phyloP scores from a whole-genome alignment of 176 grass and related monocot genomes.

The Bonia amplexicaulis region DNA sequence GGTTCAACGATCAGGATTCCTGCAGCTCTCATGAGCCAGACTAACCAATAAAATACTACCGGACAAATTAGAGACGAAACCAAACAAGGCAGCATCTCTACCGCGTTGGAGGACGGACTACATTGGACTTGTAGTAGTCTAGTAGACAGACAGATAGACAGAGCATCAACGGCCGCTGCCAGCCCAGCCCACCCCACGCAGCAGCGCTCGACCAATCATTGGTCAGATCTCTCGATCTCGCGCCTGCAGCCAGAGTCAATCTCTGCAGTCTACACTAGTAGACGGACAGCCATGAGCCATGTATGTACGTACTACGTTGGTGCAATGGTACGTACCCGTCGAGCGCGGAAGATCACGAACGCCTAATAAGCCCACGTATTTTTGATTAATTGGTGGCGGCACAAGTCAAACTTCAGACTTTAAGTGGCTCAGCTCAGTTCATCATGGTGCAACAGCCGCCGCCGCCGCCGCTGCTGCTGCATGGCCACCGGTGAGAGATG shows the following conservation, averaged over 20 bases:
- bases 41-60: background rate
- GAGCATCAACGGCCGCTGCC: background rate
- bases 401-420: background rate
- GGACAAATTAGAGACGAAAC: background rate
- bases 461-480: background rate
- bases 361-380: background rate
- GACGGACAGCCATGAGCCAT: no score
- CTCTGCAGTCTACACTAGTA: background rate
- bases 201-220: background rate
- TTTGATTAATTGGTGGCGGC: background rate
- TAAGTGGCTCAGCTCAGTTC: background rate
- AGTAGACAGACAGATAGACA: background rate
- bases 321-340: background rate
- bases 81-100: background rate
- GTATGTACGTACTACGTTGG: no score
- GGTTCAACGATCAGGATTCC: background rate
- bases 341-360: background rate
- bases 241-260: background rate
- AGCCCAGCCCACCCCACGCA: background rate
- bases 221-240: constrained; percentile 13
- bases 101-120: background rate
- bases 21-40: background rate
- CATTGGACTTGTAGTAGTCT: background rate
- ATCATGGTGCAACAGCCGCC: background rate
- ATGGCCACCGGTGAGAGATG: background rate